These are phyloP conservation scores for Tolypocladium capitatum DNA, from an alignment of 2,329 filamentous ascomycete species.

Conservation along the genomic window DNA sequence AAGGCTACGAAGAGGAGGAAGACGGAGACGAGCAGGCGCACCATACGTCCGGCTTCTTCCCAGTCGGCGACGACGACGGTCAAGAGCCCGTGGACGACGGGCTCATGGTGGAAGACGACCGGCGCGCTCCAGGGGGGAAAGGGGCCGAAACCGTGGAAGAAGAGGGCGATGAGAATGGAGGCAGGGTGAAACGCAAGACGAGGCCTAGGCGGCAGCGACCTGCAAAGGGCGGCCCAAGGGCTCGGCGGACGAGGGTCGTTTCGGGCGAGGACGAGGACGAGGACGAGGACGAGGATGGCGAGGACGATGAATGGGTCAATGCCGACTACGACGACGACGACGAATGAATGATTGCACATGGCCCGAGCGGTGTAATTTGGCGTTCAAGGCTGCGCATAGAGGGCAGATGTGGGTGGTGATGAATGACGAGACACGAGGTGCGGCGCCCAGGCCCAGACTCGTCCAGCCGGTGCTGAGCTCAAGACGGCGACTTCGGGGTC, in stretches of 20 bases:
- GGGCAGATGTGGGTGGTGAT: background rate
- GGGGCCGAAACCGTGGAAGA: background rate
- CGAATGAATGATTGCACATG: background rate
- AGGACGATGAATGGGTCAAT: conserved; percentile 3
- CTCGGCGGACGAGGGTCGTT: background rate
- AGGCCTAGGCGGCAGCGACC: background rate
- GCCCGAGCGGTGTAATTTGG: background rate
- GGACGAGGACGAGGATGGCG: no score
- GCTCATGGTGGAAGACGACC: conserved; percentile 19
- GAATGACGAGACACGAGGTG: no score
- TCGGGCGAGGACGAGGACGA: conserved; percentile 2
- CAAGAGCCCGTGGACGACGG: conserved; percentile 18
- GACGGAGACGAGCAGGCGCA: conserved; percentile 16
- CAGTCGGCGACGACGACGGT: conserved; percentile 30
- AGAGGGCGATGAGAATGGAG: background rate
- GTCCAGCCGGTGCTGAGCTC: no score
- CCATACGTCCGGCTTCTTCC: conserved; percentile 34
- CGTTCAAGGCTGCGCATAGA: background rate
- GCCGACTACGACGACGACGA: background rate
- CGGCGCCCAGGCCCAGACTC: no score
- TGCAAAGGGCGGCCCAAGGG: background rate
- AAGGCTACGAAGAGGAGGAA: conserved; percentile 38
- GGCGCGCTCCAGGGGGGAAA: background rate
- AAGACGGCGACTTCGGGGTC: background rate
- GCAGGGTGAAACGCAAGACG: background rate